A percentile compares a stretch with the other conserved stretches of the same genome.
These are phyloP conservation scores for Pseudocercospora fuligena DNA, from an alignment of 2,329 filamentous ascomycete genomes.

Conservation along the genomic window DNA sequence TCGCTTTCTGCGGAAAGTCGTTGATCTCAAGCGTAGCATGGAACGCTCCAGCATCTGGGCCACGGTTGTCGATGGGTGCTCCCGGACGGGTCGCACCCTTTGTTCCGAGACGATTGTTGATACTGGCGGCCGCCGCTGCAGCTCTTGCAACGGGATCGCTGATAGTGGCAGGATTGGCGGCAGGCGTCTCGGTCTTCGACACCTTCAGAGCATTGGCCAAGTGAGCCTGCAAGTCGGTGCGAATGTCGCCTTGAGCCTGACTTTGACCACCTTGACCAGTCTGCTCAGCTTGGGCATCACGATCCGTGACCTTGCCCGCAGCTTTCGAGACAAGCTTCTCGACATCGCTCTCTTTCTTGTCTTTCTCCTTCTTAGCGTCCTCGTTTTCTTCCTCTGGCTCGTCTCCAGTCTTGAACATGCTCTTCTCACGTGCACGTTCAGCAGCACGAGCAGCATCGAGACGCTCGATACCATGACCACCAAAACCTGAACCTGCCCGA, in stretches of 20 bases:
- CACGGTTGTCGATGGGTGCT: slow-evolving; percentile 97
- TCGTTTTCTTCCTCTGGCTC: slow-evolving; percentile 81
- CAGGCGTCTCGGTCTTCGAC: slow-evolving; percentile 64
- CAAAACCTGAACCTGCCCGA: slow-evolving; percentile 81
- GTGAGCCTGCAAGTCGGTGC: slow-evolving; percentile 45
- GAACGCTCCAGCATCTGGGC: slow-evolving; percentile 93
- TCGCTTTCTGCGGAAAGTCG: slow-evolving; percentile 97
- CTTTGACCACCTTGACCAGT: slow-evolving; percentile 8
- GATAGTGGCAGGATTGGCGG: slow-evolving; percentile 18
- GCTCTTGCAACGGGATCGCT: slow-evolving; percentile 53
- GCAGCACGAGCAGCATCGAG: slow-evolving; percentile 91
- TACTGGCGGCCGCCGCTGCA: slow-evolving; percentile 85
- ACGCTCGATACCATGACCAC: slow-evolving; percentile 89
- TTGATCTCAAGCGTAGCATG: slow-evolving; percentile 99
- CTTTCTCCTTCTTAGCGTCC: slow-evolving; percentile 63
- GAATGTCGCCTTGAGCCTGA: slow-evolving; percentile 20
- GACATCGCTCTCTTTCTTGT: slow-evolving; percentile 48
- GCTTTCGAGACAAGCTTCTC: slow-evolving; percentile 63
- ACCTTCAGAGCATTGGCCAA: slow-evolving; percentile 74
- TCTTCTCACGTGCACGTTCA: slow-evolving; percentile 82
- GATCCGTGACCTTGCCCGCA: slow-evolving; percentile 56
- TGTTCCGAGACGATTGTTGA: slow-evolving; percentile 87
- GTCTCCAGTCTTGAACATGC: slow-evolving; percentile 85
- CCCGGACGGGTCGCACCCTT: slow-evolving; percentile 85
- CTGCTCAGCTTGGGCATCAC: slow-evolving; percentile 30